These are phyloP conservation scores for Diaporthe sp. DNA, from an alignment of 2,329 filamentous ascomycete species.

Conservation along the genomic window DNA sequence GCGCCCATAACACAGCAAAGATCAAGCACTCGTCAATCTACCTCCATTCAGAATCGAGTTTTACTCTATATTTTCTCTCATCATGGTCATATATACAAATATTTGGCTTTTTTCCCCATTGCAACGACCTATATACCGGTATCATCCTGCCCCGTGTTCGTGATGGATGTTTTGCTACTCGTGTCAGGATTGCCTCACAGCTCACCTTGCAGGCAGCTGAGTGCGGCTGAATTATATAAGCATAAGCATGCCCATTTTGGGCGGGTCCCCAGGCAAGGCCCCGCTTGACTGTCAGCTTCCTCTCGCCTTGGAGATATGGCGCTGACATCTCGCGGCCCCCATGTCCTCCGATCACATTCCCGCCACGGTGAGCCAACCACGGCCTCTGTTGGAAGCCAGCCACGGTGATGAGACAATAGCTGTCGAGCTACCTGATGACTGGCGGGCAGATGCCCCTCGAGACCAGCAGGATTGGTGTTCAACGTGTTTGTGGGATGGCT, in stretches of 20 bases:
- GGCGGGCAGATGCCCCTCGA: neutral
- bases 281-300: neutral
- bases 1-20: neutral
- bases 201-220: neutral
- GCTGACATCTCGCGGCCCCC: neutral
- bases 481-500: constrained; percentile 5
- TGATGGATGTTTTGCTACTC: neutral
- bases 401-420: neutral
- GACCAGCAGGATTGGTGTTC: neutral
- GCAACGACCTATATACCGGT: neutral
- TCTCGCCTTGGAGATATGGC: neutral
- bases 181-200: neutral
- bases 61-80: neutral
- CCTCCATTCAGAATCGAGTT: neutral
- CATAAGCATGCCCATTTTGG: neutral
- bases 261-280: neutral
- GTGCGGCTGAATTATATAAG: constrained; percentile 18
- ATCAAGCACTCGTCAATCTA: neutral
- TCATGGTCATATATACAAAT: neutral
- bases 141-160: neutral
- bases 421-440: neutral
- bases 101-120: neutral
- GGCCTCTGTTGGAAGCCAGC: no score
- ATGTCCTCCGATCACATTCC: neutral
- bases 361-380: neutral